Conservation (phyloP, 352 stramenopile genomes). For the Globisporangium polare region DNA sequence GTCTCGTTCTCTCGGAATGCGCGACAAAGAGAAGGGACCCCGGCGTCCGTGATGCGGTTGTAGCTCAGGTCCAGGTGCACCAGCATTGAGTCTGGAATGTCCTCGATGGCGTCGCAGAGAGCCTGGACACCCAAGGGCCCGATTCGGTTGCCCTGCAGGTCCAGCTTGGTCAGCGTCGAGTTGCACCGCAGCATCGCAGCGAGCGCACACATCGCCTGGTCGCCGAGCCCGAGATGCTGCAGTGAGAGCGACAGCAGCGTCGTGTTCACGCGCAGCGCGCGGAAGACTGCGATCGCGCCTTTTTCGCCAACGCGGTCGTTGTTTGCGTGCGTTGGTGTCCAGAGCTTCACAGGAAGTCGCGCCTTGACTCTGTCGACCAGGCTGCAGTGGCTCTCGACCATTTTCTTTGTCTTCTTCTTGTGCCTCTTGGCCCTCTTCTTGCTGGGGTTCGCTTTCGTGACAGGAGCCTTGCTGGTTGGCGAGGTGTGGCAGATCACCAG, state of each 20-base stretch:
- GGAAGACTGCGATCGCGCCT: constrained; percentile 47
- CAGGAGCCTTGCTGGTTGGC: background rate
- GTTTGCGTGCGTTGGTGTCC: constrained; percentile 4
- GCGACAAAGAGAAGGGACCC: constrained; percentile 32
- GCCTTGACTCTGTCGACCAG: background rate
- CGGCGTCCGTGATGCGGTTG: constrained; percentile 48
- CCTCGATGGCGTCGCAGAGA: constrained; percentile 53
- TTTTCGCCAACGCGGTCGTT: constrained; percentile 18
- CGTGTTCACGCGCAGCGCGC: constrained; percentile 45
- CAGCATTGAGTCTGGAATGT: constrained; percentile 57
- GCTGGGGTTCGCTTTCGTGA: constrained; percentile 8
- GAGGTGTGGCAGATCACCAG: constrained; percentile 27
- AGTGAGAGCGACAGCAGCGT: constrained; percentile 44
- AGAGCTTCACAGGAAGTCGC: background rate
- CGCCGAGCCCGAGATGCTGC: constrained; percentile 40
- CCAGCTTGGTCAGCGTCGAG: constrained; percentile 48
- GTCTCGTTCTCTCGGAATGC: constrained; percentile 72
- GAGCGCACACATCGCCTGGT: constrained; percentile 47
- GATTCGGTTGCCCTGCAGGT: constrained; percentile 50
- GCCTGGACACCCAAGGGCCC: constrained; percentile 38
- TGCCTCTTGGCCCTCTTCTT: constrained; percentile 12
- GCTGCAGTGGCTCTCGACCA: background rate
- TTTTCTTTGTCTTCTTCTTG: constrained; percentile 6
- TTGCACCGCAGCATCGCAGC: constrained; percentile 61
- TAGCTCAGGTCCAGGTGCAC: constrained; percentile 51